Base-by-base conservation (phyloP, 1,139 yeast genomes). In the Pneumocystis oryctolagi region DNA sequence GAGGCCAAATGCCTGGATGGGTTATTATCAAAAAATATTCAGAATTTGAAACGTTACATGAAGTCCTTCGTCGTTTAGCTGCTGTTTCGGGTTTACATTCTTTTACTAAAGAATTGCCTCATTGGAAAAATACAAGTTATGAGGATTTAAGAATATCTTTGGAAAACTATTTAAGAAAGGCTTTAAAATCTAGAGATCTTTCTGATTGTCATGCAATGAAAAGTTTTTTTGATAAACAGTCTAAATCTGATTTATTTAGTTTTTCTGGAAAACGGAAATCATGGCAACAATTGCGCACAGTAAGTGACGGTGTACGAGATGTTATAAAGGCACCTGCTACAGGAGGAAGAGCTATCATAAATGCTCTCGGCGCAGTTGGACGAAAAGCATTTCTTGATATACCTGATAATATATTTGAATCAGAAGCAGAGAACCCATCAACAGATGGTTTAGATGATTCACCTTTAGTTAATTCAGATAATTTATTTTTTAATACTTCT, bases 171-270 rank as follows among this genome's bases (percentile, higher is more conserved):
- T 28, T 47, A 12, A 30, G 20, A 47, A 47, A 47, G 20, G 55
- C 55, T 3, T 47, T 47, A 16, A 47, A 47, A 25, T 47, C 55
- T 47, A 47, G 12, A 20, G 55, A 47, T 47, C 55, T 47, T 47
- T 20, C 55, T 47, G 55, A 47, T 47, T 25, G 55, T 47, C 55
- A 47, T 47, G 55, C 55, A 47, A 47, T 47, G 55, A 47, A 47
- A 25, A 47, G 55, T 14, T 47, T 47, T 47, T 28, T 47, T 20
- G 55, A 47, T 47, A 47, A 47, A 47, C 55, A 47, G 16, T 47
- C 55, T 47, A 47, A 47, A 47, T 47, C 31, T 28, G 55, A 47
- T 47, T 8, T 9, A 6, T 8, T 20, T 42, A 42, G n/a, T 12
- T 47, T 25, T 25, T 47, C 55, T 14, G 55, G 16, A 1, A 47